These are phyloP conservation scores for Stereum hirsutum DNA, from an alignment of 1,284 basidiomycete genomes.

Conservation along the genomic window DNA sequence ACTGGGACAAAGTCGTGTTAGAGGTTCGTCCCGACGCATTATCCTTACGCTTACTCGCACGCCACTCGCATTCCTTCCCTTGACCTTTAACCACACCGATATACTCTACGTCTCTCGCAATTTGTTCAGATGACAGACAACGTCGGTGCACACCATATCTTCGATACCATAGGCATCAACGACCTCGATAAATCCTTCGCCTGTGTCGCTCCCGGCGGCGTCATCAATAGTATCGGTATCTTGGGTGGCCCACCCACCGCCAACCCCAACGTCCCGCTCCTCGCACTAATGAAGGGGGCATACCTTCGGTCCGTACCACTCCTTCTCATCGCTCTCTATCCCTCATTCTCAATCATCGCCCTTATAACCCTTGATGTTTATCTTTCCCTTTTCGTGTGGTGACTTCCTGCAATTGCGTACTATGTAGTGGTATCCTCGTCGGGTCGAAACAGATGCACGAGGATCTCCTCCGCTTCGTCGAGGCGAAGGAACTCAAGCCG, in stretches of 20 bases:
- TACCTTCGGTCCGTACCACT: neutral
- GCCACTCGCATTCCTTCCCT: neutral
- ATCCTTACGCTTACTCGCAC: neutral
- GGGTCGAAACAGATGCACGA: constrained; percentile 19
- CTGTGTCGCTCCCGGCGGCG: constrained; percentile 10
- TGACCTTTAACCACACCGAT: too few relatives aligned
- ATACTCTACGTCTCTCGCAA: too few relatives aligned
- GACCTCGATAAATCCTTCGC: constrained; percentile 11
- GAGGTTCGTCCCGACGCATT: constrained; percentile 18
- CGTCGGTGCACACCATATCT: constrained; percentile 11
- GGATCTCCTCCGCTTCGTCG: constrained; percentile 26
- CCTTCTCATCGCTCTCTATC: too few relatives aligned
- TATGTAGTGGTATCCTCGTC: constrained; percentile 5
- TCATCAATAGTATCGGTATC: constrained; percentile 17
- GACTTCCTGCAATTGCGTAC: too few relatives aligned
- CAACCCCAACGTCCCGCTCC: neutral
- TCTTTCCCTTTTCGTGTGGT: too few relatives aligned
- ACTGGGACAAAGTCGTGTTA: constrained; percentile 23
- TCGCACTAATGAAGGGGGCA: neutral
- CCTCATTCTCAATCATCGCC: too few relatives aligned
- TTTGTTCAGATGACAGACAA: constrained; percentile 12
- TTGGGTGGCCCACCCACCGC: constrained; percentile 1
- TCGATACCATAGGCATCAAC: constrained; percentile 14
- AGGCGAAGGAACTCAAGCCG: constrained; percentile 22
- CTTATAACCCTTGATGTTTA: too few relatives aligned